Conservation (phyloP, 306 rosid species). For the Acacia confusa region DNA sequence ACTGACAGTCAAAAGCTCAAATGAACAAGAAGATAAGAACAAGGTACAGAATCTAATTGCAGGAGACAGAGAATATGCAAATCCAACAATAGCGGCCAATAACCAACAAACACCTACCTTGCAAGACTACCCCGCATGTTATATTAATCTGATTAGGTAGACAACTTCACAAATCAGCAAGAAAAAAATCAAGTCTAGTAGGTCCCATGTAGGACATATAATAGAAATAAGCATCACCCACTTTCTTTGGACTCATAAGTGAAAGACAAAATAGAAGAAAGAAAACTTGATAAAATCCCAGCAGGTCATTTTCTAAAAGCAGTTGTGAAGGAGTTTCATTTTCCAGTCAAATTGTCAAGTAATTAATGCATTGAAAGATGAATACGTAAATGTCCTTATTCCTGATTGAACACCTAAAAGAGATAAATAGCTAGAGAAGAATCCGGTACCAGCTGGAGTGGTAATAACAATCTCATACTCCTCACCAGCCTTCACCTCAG, state of each 20-base stretch:
- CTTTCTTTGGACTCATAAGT: neutral
- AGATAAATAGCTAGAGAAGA: neutral
- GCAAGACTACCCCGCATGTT: neutral
- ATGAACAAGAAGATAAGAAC: constrained; percentile 4
- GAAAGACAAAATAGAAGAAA: neutral
- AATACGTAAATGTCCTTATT: neutral
- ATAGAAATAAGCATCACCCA: constrained; percentile 10
- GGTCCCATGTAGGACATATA: constrained; percentile 39
- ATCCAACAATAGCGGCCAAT: constrained; percentile 26
- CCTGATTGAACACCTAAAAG: neutral
- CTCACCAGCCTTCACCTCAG: constrained; percentile 70
- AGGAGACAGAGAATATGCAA: neutral
- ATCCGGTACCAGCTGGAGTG: constrained; percentile 69
- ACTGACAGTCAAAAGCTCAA: neutral
- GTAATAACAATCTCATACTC: constrained; percentile 70
- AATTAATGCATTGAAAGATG: neutral
- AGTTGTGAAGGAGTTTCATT: neutral
- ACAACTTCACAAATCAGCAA: constrained; percentile 15
- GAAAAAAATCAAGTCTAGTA: neutral
- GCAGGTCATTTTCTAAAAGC: neutral
- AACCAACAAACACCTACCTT: neutral
- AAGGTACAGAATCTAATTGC: neutral
- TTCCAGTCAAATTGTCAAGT: neutral
- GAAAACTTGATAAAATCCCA: neutral
- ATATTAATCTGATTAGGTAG: constrained; percentile 35